Percentiles rank a stretch among this genome's conserved stretches.
Evolutionary conservation across 2,329 filamentous ascomycete genomes (phyloP).

Genomic region (Cercospora sp.): DNA sequence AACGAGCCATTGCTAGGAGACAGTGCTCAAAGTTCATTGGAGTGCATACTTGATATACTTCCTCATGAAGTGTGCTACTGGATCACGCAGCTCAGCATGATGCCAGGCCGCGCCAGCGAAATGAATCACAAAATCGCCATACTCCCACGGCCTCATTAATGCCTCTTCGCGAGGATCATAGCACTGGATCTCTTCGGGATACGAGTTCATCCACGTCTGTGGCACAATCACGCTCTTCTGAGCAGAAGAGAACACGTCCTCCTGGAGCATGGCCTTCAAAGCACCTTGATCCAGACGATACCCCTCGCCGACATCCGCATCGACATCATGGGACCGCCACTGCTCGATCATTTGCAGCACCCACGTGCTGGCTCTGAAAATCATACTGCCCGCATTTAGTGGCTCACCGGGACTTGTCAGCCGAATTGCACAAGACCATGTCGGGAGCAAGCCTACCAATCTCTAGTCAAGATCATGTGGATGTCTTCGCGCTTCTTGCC

Average conservation of each 20-base stretch:
- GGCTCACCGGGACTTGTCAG: constrained; percentile 22
- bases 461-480: constrained; percentile 43
- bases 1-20: background rate
- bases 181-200: constrained; percentile 44
- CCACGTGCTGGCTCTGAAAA: constrained; percentile 40
- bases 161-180: constrained; percentile 35
- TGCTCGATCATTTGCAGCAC: constrained; percentile 41
- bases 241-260: constrained; percentile 9
- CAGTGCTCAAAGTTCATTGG: background rate
- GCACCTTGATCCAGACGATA: constrained; percentile 44
- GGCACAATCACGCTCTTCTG: constrained; percentile 33
- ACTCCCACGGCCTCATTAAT: constrained; percentile 9
- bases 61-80: constrained; percentile 43
- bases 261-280: constrained; percentile 38
- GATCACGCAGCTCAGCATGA: constrained; percentile 39
- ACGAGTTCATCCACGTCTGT: constrained; percentile 45
- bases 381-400: constrained; percentile 44
- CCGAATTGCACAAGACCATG: background rate
- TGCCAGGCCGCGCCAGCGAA: constrained; percentile 48
- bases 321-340: constrained; percentile 29
- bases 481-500: constrained; percentile 36
- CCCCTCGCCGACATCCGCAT: constrained; percentile 16
- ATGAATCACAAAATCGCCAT: constrained; percentile 37
- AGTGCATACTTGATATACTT: constrained; percentile 35
- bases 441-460: constrained; percentile 33